phyloP scores from a whole-genome alignment of 306 rosid genomes.

The Clitoria ternatea region DNA sequence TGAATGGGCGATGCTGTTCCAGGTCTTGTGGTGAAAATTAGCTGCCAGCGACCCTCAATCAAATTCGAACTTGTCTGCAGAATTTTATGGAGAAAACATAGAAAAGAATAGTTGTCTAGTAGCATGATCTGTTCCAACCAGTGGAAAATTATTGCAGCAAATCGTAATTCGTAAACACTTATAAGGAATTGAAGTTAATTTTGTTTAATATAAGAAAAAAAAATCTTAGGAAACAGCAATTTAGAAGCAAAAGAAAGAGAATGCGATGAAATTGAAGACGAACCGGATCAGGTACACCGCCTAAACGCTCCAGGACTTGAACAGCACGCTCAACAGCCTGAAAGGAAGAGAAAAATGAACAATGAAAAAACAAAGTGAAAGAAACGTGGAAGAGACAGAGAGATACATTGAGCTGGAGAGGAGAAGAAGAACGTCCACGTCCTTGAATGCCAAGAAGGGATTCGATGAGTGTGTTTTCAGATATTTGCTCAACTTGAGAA shows the following conservation, averaged over 20 bases:
- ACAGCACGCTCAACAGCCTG: constrained; percentile 78
- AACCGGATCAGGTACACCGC: constrained; percentile 85
- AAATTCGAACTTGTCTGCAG: constrained; percentile 72
- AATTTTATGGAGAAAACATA: not conserved
- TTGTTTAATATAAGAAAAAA: too few species aligned
- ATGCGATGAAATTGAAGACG: not conserved
- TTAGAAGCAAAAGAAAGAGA: not conserved
- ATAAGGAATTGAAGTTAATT: not conserved
- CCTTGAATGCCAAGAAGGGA: constrained; percentile 85
- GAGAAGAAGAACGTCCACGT: constrained; percentile 88
- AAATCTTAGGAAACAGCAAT: not conserved
- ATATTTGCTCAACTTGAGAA: constrained; percentile 39
- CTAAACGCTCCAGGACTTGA: constrained; percentile 53
- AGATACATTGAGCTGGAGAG: constrained; percentile 62
- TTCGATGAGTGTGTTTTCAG: constrained; percentile 68
- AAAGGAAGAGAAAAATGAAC: not conserved
- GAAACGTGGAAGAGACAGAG: not conserved
- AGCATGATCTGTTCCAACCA: not conserved
- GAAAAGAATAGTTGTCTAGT: not conserved
- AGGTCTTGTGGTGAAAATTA: constrained; percentile 90
- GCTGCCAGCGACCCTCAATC: constrained; percentile 91
- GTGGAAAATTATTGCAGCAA: not conserved
- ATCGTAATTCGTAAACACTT: not conserved
- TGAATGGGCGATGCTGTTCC: constrained; percentile 93
- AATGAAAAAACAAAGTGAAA: not conserved